These are phyloP conservation scores for Xerocomellus chrysenteron DNA, from an alignment of 768 basidiomycete species.

Conservation along the genomic window DNA sequence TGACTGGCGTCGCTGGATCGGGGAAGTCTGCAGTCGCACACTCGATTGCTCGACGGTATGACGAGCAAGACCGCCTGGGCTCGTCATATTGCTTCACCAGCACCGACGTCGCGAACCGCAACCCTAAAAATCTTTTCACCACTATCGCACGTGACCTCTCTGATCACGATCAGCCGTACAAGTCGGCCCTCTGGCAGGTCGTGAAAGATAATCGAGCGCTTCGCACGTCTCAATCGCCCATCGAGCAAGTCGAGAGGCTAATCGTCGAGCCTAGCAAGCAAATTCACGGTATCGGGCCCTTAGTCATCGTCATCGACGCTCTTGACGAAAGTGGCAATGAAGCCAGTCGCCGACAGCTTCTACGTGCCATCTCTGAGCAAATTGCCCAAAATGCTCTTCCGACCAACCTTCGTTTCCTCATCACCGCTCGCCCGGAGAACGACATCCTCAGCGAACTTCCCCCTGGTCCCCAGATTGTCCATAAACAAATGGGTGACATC, in stretches of 20 bases:
- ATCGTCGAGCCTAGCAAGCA: constrained; percentile 19
- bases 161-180: constrained; percentile 18
- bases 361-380: constrained; percentile 5
- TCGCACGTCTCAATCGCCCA: neutral
- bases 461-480: constrained; percentile 3
- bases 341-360: constrained; percentile 9
- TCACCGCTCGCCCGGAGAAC: neutral
- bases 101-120: neutral
- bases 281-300: constrained; percentile 20
- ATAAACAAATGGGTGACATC: constrained; percentile 12
- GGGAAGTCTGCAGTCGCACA: neutral
- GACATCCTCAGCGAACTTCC: constrained; percentile 10
- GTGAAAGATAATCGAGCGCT: constrained; percentile 6
- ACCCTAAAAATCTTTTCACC: constrained; percentile 18
- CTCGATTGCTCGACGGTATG: constrained; percentile 14
- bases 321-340: constrained; percentile 22
- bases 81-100: constrained; percentile 22
- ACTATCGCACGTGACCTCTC: constrained; percentile 28
- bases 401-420: constrained; percentile 1
- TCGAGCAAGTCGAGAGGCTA: constrained; percentile 17
- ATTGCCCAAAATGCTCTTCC: constrained; percentile 1
- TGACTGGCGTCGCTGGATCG: too few relatives aligned
- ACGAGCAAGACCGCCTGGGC: constrained; percentile 16
- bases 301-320: constrained; percentile 32
- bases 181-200: constrained; percentile 1